Evolutionary conservation across 306 rosid genomes (phyloP).

Genomic region (Lablab purpureus): DNA sequence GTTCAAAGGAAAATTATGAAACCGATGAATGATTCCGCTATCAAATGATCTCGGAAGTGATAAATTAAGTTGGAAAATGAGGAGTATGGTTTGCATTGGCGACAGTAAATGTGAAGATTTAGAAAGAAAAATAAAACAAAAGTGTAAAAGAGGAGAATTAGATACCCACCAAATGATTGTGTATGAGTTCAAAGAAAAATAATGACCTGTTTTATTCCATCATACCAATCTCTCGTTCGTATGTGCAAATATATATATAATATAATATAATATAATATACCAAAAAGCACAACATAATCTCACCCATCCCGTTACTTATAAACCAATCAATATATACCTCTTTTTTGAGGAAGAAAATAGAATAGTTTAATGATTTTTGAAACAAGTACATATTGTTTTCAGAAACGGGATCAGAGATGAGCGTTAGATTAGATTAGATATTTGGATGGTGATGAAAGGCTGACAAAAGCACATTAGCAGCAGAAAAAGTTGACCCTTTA

Average conservation of each 20-base stretch:
- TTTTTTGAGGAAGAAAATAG: not conserved
- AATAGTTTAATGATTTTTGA: not conserved
- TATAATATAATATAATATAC: slow-evolving; percentile 24
- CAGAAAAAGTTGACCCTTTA: slow-evolving; percentile 39
- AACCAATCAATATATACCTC: slow-evolving; percentile 42
- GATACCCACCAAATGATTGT: slow-evolving; percentile 54
- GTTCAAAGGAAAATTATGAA: slow-evolving; percentile 31
- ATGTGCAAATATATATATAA: slow-evolving; percentile 2
- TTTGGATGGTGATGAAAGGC: slow-evolving; percentile 44
- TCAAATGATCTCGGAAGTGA: not conserved
- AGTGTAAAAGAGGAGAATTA: slow-evolving; percentile 52
- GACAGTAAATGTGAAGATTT: slow-evolving; percentile 9
- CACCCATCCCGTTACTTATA: slow-evolving; percentile 26
- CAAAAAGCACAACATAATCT: slow-evolving; percentile 41
- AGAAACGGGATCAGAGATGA: not conserved
- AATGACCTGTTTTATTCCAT: slow-evolving; percentile 43
- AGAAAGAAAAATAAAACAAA: slow-evolving; percentile 31
- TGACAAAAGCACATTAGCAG: slow-evolving; percentile 47
- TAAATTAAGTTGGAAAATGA: not conserved
- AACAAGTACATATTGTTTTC: slow-evolving; percentile 5
- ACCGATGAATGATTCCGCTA: slow-evolving; percentile 20
- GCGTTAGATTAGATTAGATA: not conserved
- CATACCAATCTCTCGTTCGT: slow-evolving; percentile 21
- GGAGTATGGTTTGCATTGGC: not conserved
- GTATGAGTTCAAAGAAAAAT: slow-evolving; percentile 46